A percentile compares a stretch with the other conserved stretches of the same genome.
These are phyloP conservation scores for Ogataea haglerorum DNA, from an alignment of 805 yeast genomes.

Conservation along the genomic window DNA sequence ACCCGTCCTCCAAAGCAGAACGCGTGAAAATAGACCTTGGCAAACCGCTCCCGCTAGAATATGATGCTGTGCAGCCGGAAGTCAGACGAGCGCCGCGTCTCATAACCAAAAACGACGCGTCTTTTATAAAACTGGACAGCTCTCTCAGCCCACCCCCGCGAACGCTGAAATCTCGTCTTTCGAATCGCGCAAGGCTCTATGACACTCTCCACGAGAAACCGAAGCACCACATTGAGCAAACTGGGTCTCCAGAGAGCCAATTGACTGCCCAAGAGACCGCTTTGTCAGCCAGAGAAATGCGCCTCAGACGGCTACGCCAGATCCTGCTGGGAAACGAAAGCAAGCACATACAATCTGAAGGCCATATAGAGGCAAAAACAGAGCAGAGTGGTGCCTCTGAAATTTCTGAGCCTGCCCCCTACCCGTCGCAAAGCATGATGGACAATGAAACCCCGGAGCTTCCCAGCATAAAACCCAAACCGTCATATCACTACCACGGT, in stretches of 20 bases:
- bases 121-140: not conserved
- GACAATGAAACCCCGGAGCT: too few relatives aligned
- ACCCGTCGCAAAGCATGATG: too few relatives aligned
- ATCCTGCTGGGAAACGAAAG: not conserved
- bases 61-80: conserved; percentile 1
- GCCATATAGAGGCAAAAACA: too few relatives aligned
- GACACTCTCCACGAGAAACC: not conserved
- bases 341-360: not conserved
- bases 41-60: conserved; percentile 27
- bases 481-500: too few relatives aligned
- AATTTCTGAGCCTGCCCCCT: too few relatives aligned
- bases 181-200: not conserved
- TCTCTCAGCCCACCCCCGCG: conserved; percentile 1
- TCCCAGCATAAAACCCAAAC: too few relatives aligned
- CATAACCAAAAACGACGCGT: not conserved
- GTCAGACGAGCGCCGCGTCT: not conserved
- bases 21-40: conserved; percentile 19
- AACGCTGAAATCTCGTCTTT: conserved; percentile 2
- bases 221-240: not conserved
- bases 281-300: not conserved
- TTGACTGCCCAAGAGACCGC: not conserved
- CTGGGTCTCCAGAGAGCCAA: too few relatives aligned
- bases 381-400: too few relatives aligned
- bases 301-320: not conserved
- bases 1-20: conserved; percentile 1